Evolutionary conservation across 805 yeast species (phyloP).

Genomic region (Candida boleticola): DNA sequence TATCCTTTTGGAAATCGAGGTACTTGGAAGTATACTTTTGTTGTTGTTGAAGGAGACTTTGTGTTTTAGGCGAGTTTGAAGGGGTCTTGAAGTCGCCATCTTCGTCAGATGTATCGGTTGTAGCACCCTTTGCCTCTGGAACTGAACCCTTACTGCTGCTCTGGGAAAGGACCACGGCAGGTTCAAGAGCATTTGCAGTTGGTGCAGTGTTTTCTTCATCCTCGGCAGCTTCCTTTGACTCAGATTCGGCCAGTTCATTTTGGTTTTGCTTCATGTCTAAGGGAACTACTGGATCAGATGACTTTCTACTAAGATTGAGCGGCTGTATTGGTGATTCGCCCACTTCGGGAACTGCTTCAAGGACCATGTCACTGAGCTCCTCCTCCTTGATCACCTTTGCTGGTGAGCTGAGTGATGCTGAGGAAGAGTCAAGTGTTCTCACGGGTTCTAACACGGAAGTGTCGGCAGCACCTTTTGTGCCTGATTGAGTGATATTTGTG

Average conservation of each 20-base stretch:
- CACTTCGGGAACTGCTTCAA: background rate
- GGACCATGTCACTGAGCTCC: background rate
- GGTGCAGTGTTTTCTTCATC: background rate
- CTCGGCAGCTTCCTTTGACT: background rate
- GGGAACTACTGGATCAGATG: too few species aligned
- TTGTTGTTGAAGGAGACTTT: background rate
- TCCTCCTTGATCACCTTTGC: background rate
- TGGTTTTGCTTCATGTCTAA: too few species aligned
- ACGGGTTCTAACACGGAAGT: background rate
- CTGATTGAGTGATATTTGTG: background rate
- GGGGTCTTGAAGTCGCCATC: background rate
- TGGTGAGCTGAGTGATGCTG: background rate
- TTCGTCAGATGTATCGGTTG: slow-evolving; percentile 1
- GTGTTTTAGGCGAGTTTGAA: background rate
- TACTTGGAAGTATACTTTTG: background rate
- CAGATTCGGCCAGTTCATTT: background rate
- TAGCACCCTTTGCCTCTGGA: too few species aligned
- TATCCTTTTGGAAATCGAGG: slow-evolving; percentile 7
- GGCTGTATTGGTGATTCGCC: background rate
- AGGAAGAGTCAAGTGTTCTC: too few species aligned
- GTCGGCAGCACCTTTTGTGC: background rate
- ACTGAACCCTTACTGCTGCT: too few species aligned
- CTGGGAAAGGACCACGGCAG: too few species aligned
- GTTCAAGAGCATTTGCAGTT: too few species aligned
- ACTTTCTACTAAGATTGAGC: too few species aligned